These are phyloP conservation scores for Phaseolus coccineus DNA, from an alignment of 331 rosid species.

Conservation along the genomic window DNA sequence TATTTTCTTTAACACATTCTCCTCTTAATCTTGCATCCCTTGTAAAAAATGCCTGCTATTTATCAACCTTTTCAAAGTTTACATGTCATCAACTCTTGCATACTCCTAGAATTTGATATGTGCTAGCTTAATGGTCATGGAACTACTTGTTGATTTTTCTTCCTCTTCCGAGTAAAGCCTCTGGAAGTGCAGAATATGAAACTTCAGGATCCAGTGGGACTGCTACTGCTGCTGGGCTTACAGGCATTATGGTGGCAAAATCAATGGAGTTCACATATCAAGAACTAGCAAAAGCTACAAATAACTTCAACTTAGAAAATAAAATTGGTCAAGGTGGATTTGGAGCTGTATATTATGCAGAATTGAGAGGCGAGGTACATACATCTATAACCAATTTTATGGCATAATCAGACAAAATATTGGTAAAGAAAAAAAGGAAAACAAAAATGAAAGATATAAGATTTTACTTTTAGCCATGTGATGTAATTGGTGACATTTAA, in stretches of 20 bases:
- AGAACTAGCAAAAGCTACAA: slow-evolving; percentile 81
- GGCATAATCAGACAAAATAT: neutral
- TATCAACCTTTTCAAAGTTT: neutral
- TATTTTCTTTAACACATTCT: neutral
- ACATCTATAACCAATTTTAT: slow-evolving; percentile 1
- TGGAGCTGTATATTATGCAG: slow-evolving; percentile 84
- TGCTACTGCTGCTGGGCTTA: slow-evolving; percentile 45
- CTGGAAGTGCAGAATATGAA: slow-evolving; percentile 52
- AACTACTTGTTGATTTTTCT: slow-evolving; percentile 18
- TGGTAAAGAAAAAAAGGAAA: neutral
- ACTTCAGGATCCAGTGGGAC: slow-evolving; percentile 49
- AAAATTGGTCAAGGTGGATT: slow-evolving; percentile 93
- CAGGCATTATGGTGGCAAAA: slow-evolving; percentile 68
- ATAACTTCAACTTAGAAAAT: slow-evolving; percentile 68
- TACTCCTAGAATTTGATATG: slow-evolving; percentile 2
- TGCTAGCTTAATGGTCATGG: neutral
- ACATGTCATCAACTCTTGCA: neutral
- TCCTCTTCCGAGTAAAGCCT: slow-evolving; percentile 42
- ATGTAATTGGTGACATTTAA: neutral
- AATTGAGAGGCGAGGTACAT: slow-evolving; percentile 87
- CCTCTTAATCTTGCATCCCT: neutral
- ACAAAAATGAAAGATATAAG: neutral
- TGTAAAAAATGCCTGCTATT: neutral
- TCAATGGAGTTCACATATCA: slow-evolving; percentile 81
- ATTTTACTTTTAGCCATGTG: neutral